A percentile compares a stretch with the other conserved stretches of the same genome.
phyloP scores from a whole-genome alignment of 805 yeast genomes.

The Sugiyamaella mastotermitis region DNA sequence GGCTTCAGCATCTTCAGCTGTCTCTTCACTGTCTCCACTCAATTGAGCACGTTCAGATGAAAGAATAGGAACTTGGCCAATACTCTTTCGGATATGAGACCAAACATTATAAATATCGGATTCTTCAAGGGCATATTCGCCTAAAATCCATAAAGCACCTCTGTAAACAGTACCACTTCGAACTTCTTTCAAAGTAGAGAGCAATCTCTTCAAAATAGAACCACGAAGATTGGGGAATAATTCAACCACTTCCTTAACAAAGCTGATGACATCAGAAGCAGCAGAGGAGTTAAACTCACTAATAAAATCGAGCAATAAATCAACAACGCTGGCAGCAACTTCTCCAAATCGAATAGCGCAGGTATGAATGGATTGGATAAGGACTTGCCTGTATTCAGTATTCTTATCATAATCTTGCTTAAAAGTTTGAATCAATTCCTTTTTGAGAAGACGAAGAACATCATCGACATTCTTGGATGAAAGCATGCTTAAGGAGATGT shows the following conservation, averaged over 20 bases:
- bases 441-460: conserved; percentile 84
- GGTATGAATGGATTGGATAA: conserved; percentile 82
- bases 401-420: conserved; percentile 66
- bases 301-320: conserved; percentile 76
- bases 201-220: conserved; percentile 56
- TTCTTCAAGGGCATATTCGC: conserved; percentile 79
- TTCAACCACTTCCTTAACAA: conserved; percentile 91
- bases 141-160: conserved; percentile 92
- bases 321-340: conserved; percentile 88
- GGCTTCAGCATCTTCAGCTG: conserved; percentile 23
- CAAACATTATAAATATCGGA: conserved; percentile 74
- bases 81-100: conserved; percentile 72
- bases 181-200: conserved; percentile 55
- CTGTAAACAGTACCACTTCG: conserved; percentile 88
- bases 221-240: conserved; percentile 76
- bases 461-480: conserved; percentile 89
- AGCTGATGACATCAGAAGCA: conserved; percentile 84
- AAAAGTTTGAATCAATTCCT: conserved; percentile 76
- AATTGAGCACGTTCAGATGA: conserved; percentile 56
- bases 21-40: conserved; percentile 18
- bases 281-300: conserved; percentile 78
- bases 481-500: conserved; percentile 73
- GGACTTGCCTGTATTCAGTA: conserved; percentile 78
- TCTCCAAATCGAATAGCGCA: conserved; percentile 85
- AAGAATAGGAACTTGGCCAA: conserved; percentile 89